phyloP scores from a whole-genome alignment of 208 protist genomes.

The Phytomonas francai region DNA sequence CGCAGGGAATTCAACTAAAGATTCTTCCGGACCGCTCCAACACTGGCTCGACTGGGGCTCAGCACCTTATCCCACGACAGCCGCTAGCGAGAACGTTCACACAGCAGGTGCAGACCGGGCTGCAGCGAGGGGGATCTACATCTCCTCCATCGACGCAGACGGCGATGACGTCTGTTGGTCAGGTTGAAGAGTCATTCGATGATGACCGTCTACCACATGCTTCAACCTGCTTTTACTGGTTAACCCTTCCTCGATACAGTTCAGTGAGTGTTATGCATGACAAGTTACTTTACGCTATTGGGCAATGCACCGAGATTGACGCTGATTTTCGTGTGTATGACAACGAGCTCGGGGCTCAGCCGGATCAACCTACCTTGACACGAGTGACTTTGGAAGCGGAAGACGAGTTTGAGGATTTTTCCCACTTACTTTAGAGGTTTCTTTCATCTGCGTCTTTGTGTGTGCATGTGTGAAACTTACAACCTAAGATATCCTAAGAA shows the following conservation, averaged over 20 bases:
- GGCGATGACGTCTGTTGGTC: neutral
- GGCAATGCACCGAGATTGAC: conserved; percentile 93
- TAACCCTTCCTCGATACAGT: conserved; percentile 90
- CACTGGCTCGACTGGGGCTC: conserved; percentile 8
- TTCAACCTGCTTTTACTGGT: conserved; percentile 95
- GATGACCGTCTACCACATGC: conserved; percentile 90
- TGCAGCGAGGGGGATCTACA: neutral
- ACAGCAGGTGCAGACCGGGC: neutral
- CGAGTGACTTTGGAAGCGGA: conserved; percentile 54
- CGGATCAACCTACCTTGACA: conserved; percentile 39
- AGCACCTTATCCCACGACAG: conserved; percentile 18
- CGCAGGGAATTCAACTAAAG: conserved; percentile 64
- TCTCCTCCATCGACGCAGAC: neutral
- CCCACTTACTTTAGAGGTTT: conserved; percentile 50
- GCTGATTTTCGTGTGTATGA: conserved; percentile 89
- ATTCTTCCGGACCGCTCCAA: conserved; percentile 57
- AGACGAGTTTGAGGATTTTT: conserved; percentile 87
- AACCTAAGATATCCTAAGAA: neutral
- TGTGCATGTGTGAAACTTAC: neutral
- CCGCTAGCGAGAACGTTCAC: conserved; percentile 5
- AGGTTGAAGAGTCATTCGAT: conserved; percentile 12
- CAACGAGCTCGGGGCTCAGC: conserved; percentile 36
- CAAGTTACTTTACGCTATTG: conserved; percentile 93
- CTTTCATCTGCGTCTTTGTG: no score
- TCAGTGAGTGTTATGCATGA: conserved; percentile 79